phyloP scores from a whole-genome alignment of 179 eudicot species.

The Corrigiola litoralis region DNA sequence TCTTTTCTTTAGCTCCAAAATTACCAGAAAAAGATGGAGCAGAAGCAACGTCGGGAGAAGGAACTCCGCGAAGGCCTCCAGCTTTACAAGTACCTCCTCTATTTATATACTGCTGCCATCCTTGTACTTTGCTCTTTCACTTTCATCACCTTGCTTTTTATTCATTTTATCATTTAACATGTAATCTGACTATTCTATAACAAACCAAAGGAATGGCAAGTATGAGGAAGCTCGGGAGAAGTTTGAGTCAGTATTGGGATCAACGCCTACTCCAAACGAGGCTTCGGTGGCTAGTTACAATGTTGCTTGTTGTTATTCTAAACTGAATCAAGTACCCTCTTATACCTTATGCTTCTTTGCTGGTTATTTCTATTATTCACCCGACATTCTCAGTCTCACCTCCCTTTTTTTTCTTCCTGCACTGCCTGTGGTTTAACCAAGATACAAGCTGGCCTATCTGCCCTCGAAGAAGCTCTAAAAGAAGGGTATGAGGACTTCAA shows the following conservation, averaged over 20 bases:
- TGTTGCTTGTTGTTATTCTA: slow-evolving; percentile 94
- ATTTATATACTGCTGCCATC: not conserved
- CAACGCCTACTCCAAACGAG: slow-evolving; percentile 66
- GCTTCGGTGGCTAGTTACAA: slow-evolving; percentile 87
- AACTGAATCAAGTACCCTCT: slow-evolving; percentile 75
- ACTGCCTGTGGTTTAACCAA: not conserved
- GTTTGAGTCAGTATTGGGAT: slow-evolving; percentile 90
- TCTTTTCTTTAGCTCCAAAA: slow-evolving; percentile 51
- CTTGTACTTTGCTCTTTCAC: not conserved
- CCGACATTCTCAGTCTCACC: not conserved
- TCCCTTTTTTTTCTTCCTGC: not conserved
- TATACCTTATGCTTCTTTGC: no score
- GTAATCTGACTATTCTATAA: no score
- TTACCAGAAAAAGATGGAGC: slow-evolving; percentile 66
- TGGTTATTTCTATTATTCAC: not conserved
- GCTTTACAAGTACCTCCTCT: slow-evolving; percentile 62
- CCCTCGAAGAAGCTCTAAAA: slow-evolving; percentile 87
- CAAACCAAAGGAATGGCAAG: slow-evolving; percentile 65
- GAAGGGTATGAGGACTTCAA: slow-evolving; percentile 90
- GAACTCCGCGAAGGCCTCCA: slow-evolving; percentile 86
- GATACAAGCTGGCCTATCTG: slow-evolving; percentile 94
- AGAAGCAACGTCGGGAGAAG: slow-evolving; percentile 62
- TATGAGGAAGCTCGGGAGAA: slow-evolving; percentile 80
- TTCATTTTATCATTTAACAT: no score
- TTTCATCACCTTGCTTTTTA: not conserved